Evolutionary conservation across 176 grass and related monocot species (phyloP).

Genomic region (Carex kokanica): DNA sequence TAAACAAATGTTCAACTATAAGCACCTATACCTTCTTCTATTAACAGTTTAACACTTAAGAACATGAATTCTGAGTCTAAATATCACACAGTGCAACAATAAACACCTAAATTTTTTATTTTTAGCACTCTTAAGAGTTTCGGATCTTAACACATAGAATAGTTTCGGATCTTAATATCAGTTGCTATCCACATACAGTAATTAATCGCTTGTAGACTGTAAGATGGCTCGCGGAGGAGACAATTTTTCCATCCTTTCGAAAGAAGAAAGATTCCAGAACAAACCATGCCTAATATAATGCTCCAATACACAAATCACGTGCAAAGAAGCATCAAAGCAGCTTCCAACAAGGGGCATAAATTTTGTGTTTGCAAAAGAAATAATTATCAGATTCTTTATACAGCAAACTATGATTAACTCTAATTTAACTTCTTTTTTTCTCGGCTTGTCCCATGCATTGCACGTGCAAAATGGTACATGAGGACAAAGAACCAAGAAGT

Average conservation of each 20-base stretch:
- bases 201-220: background rate
- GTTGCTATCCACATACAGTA: background rate
- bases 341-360: background rate
- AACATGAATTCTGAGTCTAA: too few species aligned
- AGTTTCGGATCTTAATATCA: too few species aligned
- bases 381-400: background rate
- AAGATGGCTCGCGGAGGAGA: background rate
- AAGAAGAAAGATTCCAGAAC: background rate
- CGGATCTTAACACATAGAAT: too few species aligned
- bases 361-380: background rate
- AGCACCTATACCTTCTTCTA: too few species aligned
- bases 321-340: background rate
- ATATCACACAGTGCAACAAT: too few species aligned
- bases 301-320: background rate
- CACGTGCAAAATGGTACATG: background rate
- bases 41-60: too few species aligned
- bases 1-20: too few species aligned
- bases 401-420: background rate
- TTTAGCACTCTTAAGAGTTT: too few species aligned
- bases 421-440: background rate
- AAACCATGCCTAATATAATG: background rate
- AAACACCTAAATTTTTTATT: too few species aligned
- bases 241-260: background rate
- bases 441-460: background rate
- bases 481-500: background rate